Percentiles rank a stretch among this genome's conserved stretches.
Conservation (phyloP, 2,329 filamentous ascomycete species). For the Botryosphaeria agaves region DNA sequence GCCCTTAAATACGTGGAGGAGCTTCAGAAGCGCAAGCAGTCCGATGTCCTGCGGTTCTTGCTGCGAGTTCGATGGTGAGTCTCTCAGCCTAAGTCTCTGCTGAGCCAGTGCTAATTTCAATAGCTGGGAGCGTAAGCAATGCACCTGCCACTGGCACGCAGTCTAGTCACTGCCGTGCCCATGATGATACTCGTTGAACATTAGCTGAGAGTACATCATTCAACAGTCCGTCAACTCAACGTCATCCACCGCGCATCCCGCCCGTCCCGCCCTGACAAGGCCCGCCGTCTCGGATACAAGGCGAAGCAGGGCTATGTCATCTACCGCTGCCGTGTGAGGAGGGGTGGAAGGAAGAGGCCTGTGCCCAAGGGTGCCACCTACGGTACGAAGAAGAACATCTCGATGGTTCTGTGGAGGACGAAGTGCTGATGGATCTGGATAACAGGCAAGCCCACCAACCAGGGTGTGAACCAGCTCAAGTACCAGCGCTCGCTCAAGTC, state of each 20-base stretch:
- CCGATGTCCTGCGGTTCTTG: slow-evolving; percentile 99
- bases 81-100: too few species aligned
- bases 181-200: slow-evolving; percentile 93
- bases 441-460: slow-evolving; percentile 99
- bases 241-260: slow-evolving; percentile 98
- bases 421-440: too few species aligned
- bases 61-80: slow-evolving; percentile 98
- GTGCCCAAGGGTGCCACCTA: slow-evolving; percentile 97
- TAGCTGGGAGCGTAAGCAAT: too few species aligned
- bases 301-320: slow-evolving; percentile 99
- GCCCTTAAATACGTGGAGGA: slow-evolving; percentile 99
- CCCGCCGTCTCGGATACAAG: slow-evolving; percentile 99
- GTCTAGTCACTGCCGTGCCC: too few species aligned
- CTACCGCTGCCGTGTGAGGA: slow-evolving; percentile 97
- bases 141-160: too few species aligned
- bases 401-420: too few species aligned
- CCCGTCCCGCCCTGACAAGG: slow-evolving; percentile 98
- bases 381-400: slow-evolving; percentile 34
- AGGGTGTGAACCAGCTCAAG: slow-evolving; percentile 99
- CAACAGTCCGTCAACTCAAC: slow-evolving; percentile 98
- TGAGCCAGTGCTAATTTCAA: too few species aligned
- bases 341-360: slow-evolving; percentile 96
- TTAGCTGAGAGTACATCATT: slow-evolving; percentile 99
- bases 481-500: slow-evolving; percentile 98
- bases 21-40: slow-evolving; percentile 99